phyloP scores from a whole-genome alignment of 306 rosid species.

The Cucumis cinereus region DNA sequence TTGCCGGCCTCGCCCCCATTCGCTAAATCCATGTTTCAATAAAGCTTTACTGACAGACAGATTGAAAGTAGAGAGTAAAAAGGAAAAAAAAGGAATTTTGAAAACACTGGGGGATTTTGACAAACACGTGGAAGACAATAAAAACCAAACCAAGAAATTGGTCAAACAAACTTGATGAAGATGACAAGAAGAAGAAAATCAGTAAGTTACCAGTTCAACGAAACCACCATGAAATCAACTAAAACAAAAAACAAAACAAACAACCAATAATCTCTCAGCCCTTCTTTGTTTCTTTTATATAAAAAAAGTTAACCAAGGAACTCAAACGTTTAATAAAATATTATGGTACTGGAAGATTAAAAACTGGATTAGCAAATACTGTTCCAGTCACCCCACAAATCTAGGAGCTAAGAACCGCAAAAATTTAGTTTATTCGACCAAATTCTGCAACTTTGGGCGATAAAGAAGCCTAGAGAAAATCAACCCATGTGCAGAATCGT shows the following conservation, averaged over 20 bases:
- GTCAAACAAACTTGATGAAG: not conserved
- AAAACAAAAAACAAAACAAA: not conserved
- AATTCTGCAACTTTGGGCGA: not conserved
- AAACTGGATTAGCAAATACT: not conserved
- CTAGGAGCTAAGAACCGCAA: conserved; percentile 4
- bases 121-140: not conserved
- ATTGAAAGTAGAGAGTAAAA: not conserved
- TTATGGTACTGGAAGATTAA: not conserved
- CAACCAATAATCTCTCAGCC: not conserved
- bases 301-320: not conserved
- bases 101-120: not conserved
- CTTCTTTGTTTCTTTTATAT: not conserved
- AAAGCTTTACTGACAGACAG: not conserved
- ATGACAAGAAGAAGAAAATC: not conserved
- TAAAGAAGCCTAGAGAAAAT: not conserved
- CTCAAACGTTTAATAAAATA: conserved; percentile 2
- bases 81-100: conserved; percentile 3
- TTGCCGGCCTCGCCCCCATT: conserved; percentile 13
- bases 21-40: conserved; percentile 18
- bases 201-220: conserved; percentile 1
- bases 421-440: not conserved
- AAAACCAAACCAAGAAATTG: not conserved
- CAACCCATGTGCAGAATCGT: not conserved
- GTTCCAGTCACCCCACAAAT: not conserved
- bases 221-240: not conserved